Percentiles rank a stretch among this genome's conserved stretches.
phyloP scores from a whole-genome alignment of 768 basidiomycete genomes.

The Hypsizygus marmoreus region DNA sequence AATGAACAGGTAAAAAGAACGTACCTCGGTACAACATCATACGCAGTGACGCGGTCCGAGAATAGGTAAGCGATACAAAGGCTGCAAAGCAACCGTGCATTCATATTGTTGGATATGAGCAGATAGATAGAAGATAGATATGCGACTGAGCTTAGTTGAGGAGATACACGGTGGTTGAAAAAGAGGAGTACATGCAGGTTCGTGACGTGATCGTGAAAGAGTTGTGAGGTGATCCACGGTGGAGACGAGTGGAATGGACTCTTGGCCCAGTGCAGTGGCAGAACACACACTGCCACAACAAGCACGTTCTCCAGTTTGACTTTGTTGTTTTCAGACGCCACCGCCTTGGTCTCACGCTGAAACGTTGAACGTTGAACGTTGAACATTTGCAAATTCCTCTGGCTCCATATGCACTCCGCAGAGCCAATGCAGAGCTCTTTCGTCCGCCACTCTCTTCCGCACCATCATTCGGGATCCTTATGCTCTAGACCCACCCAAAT shows the following conservation, averaged over 20 bases:
- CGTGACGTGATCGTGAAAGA: conserved; percentile 18
- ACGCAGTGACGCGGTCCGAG: conserved; percentile 19
- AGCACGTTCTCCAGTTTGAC: too few relatives aligned
- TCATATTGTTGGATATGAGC: conserved; percentile 11
- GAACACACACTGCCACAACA: conserved; percentile 3
- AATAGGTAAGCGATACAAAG: conserved; percentile 17
- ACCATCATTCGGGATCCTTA: too few relatives aligned
- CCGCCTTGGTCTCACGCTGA: too few relatives aligned
- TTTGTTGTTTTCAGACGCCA: too few relatives aligned
- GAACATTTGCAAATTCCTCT: too few relatives aligned
- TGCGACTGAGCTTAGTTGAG: conserved; percentile 3
- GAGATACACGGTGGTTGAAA: background rate
- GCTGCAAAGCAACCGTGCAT: conserved; percentile 12
- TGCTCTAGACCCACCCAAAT: too few relatives aligned
- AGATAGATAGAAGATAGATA: conserved; percentile 16
- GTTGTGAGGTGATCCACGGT: conserved; percentile 9
- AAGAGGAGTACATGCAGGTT: conserved; percentile 17
- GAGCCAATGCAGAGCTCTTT: too few relatives aligned
- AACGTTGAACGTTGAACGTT: too few relatives aligned
- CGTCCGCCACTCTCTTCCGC: too few relatives aligned
- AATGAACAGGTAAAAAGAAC: background rate
- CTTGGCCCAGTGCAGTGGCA: too few relatives aligned
- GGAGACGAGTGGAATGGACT: background rate
- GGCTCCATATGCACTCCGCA: too few relatives aligned
- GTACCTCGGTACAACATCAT: conserved; percentile 28